Percentiles rank a stretch among this genome's conserved stretches.
Evolutionary conservation across 768 basidiomycete species (phyloP).

Genomic region (Lanmaoa pseudosensibilis): DNA sequence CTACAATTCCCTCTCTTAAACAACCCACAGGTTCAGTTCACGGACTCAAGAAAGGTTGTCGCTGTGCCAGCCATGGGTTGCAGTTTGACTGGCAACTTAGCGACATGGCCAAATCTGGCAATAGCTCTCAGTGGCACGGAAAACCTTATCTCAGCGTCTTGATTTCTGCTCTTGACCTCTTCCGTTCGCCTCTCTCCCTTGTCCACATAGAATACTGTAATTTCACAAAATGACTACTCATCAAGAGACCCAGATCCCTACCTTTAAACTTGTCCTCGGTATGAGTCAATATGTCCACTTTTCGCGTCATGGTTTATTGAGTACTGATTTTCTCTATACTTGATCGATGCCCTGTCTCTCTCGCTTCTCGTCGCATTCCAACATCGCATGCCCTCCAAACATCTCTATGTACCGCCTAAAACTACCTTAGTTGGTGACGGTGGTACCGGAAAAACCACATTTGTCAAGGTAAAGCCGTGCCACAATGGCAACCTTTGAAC

Average conservation of each 20-base stretch:
- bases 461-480: slow-evolving; percentile 77
- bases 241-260: slow-evolving; percentile 50
- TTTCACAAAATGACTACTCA: slow-evolving; percentile 43
- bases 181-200: slow-evolving; percentile 17
- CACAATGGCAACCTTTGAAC: slow-evolving; percentile 20
- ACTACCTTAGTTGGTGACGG: slow-evolving; percentile 79
- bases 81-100: slow-evolving; percentile 5
- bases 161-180: slow-evolving; percentile 36
- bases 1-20: too few relatives aligned
- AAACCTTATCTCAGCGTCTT: slow-evolving; percentile 39
- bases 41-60: not conserved
- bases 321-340: slow-evolving; percentile 31
- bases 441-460: slow-evolving; percentile 97
- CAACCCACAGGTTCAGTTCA: not conserved
- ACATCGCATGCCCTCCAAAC: slow-evolving; percentile 8
- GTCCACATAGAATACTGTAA: slow-evolving; percentile 24
- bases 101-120: slow-evolving; percentile 24
- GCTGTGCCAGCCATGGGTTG: not conserved
- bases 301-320: slow-evolving; percentile 6
- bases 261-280: slow-evolving; percentile 99
- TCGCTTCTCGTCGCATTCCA: slow-evolving; percentile 8
- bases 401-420: not conserved
- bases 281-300: slow-evolving; percentile 32
- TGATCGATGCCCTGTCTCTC: slow-evolving; percentile 52
- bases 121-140: slow-evolving; percentile 28